phyloP scores from a whole-genome alignment of 2,329 filamentous ascomycete genomes.

The Neofusicoccum ribis region DNA sequence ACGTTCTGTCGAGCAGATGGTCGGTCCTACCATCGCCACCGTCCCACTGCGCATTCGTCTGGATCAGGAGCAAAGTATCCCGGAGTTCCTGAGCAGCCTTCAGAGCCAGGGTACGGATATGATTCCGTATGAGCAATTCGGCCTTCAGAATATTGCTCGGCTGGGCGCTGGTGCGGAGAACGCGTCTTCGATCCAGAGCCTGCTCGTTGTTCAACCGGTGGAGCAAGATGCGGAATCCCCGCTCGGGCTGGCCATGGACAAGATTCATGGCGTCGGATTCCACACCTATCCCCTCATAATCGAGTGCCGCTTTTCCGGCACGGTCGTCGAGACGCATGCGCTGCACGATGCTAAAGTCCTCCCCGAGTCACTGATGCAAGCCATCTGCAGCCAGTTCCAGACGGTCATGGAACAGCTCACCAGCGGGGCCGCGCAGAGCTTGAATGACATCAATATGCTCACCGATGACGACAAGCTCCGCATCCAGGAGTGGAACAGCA shows the following conservation, averaged over 20 bases:
- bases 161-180: slow-evolving; percentile 51
- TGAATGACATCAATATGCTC: slow-evolving; percentile 19
- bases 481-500: slow-evolving; percentile 14
- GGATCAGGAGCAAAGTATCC: slow-evolving; percentile 27
- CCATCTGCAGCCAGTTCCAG: slow-evolving; percentile 23
- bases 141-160: slow-evolving; percentile 31
- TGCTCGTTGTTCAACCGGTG: slow-evolving; percentile 35
- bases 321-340: not conserved
- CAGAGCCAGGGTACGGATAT: not conserved
- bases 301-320: not conserved
- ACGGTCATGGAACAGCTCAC: slow-evolving; percentile 18
- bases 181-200: slow-evolving; percentile 54
- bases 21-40: slow-evolving; percentile 41
- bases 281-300: not conserved
- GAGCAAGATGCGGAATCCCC: not conserved
- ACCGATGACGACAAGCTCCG: slow-evolving; percentile 15
- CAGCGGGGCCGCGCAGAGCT: slow-evolving; percentile 20
- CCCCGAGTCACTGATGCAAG: not conserved
- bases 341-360: slow-evolving; percentile 6
- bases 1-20: slow-evolving; percentile 33
- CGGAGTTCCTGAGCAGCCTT: slow-evolving; percentile 24
- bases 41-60: slow-evolving; percentile 39
- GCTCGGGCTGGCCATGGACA: slow-evolving; percentile 1
- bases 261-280: not conserved
- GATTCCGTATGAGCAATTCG: slow-evolving; percentile 29